Evolutionary conservation across 768 basidiomycete species (phyloP), one percentile per base, ranked within the genome.

Genomic region (Tremella fuciformis): DNA sequence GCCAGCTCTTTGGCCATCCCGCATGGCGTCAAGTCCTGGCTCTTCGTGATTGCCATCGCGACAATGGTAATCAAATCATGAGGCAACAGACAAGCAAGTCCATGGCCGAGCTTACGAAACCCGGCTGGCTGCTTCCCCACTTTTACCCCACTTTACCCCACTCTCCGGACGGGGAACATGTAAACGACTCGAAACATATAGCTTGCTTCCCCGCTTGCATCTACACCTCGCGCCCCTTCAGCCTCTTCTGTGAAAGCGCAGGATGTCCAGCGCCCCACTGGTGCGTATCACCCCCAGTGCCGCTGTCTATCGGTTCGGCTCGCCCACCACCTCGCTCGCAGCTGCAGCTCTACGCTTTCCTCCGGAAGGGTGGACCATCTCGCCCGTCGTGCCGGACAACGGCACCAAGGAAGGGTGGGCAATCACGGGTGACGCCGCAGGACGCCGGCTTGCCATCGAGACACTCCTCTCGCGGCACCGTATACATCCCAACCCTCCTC

Each of bases 391-490:
- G 29, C 29, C 29, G 29, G 29, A 42, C 37, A 9, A 42, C 22
- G 47, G 13, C 15, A 8, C 26, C 53, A 21, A 54, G 39, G 41
- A 89, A 69, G 84, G 81, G 15, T 91, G 89, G 89, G 89, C 86
- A 0, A 80, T 91, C 8, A 80, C 91, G 3, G 84, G 85, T 1
- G 82, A 84, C 25, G 83, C 83, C 1, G 81, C 84, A 18, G 83
- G 84, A 19, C 83, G 85, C 60, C 88, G 87, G 62, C 77, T 82
- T 0, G 78, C 89, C 13, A 82, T 91, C 58, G 84, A 87, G 88
- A 83, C 84, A 11, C 80, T 92, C 13, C 79, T 86, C 8, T 88
- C 88, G 1, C 83, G 88, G 57, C 82, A 86, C 25, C 82, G 88
- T 0, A 82, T 93, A 25, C 77, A 83, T 19, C 87, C 89, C 0